Percentiles rank a stretch among this genome's conserved stretches.
Conservation (phyloP, 2,329 filamentous ascomycete genomes). For the Penicillium capsulatum region DNA sequence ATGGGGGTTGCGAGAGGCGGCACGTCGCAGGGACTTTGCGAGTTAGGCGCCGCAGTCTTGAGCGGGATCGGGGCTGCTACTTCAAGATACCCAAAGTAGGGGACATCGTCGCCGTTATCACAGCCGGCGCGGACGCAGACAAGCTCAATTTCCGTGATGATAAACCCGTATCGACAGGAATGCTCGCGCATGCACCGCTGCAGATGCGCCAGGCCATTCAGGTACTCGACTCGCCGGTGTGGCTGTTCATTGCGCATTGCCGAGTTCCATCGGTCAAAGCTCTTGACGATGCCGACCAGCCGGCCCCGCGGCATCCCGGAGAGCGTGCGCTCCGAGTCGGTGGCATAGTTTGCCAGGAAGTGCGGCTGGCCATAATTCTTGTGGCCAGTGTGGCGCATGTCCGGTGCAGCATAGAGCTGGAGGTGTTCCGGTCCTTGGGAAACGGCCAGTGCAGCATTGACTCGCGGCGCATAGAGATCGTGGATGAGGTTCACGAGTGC, state of each 20-base stretch:
- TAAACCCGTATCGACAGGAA: constrained; percentile 89
- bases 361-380: constrained; percentile 47
- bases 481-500: constrained; percentile 72
- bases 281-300: constrained; percentile 80
- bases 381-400: constrained; percentile 33
- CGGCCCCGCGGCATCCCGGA: constrained; percentile 55
- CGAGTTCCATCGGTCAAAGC: constrained; percentile 91
- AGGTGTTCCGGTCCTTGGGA: constrained; percentile 65
- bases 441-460: constrained; percentile 77
- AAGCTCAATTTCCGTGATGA: constrained; percentile 93
- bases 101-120: constrained; percentile 56
- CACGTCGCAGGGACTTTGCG: constrained; percentile 12
- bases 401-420: constrained; percentile 41
- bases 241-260: constrained; percentile 84
- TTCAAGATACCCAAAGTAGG: constrained; percentile 86
- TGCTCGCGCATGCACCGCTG: constrained; percentile 93
- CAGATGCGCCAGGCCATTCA: constrained; percentile 77
- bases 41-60: constrained; percentile 37
- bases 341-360: constrained; percentile 53
- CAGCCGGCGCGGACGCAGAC: constrained; percentile 79
- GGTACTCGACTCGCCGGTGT: constrained; percentile 81
- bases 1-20: constrained; percentile 30
- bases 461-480: constrained; percentile 75
- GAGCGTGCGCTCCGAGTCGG: constrained; percentile 47
- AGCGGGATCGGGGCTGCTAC: constrained; percentile 58